Evolutionary conservation across 163 green algal genomes (phyloP).

Genomic region (Coccomyxa subellipsoidea): DNA sequence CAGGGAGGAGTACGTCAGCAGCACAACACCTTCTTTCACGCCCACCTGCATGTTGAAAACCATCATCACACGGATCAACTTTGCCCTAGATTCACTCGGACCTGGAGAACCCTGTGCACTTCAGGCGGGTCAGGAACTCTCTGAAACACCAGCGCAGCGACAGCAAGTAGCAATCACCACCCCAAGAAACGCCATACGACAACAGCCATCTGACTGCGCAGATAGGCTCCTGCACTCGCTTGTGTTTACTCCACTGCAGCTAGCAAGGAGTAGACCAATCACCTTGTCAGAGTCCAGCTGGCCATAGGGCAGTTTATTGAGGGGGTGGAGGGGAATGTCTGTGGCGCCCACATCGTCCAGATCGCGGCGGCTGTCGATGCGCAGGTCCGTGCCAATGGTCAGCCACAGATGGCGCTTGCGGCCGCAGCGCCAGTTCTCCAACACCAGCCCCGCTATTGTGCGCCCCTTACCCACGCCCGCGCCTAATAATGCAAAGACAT

Average conservation of each 20-base stretch:
- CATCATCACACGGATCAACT: background rate
- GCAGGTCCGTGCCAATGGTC: constrained; percentile 48
- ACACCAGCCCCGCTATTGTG: constrained; percentile 35
- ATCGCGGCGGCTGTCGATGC: constrained; percentile 51
- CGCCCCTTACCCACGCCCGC: constrained; percentile 44
- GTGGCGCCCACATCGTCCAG: constrained; percentile 38
- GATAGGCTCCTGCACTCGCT: too few species aligned
- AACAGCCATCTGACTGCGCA: too few species aligned
- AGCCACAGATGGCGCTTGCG: constrained; percentile 39
- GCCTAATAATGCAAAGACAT: constrained; percentile 2
- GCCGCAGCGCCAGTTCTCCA: constrained; percentile 42
- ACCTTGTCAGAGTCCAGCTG: constrained; percentile 44
- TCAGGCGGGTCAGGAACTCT: too few species aligned
- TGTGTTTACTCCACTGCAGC: too few species aligned
- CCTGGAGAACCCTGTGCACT: too few species aligned
- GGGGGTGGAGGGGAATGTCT: constrained; percentile 48
- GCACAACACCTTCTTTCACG: constrained; percentile 42
- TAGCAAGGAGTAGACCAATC: too few species aligned
- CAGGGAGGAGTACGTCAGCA: constrained; percentile 50
- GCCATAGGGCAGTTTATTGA: constrained; percentile 76
- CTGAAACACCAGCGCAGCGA: too few species aligned
- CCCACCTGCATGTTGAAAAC: constrained; percentile 13
- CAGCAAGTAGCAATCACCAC: too few species aligned
- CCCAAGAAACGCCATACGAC: too few species aligned
- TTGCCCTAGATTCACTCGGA: too few species aligned